Evolutionary conservation across 257 asterid species (phyloP).

Genomic region (Ilex asprella): DNA sequence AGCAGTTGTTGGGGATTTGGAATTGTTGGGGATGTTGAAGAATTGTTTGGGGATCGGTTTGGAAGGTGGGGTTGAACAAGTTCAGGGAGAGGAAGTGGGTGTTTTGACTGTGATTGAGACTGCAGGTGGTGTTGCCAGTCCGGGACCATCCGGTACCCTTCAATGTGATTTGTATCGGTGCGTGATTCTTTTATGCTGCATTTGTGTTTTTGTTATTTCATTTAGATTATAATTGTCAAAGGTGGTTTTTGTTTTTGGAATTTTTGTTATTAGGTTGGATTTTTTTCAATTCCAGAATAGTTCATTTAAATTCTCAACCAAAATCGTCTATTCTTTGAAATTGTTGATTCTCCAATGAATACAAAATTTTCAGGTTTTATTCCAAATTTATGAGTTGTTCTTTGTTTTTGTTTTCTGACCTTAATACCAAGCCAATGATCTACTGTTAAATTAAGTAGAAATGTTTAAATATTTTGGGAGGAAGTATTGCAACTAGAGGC

Average conservation of each 20-base stretch:
- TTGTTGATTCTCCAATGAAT: too few species aligned
- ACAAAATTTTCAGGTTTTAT: too few species aligned
- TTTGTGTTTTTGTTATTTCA: background rate
- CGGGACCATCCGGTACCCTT: constrained; percentile 90
- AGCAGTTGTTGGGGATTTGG: constrained; percentile 51
- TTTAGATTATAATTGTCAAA: background rate
- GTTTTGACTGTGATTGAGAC: constrained; percentile 79
- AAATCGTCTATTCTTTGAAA: too few species aligned
- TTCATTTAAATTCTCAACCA: background rate
- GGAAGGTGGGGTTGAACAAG: constrained; percentile 14
- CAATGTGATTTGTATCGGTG: constrained; percentile 90
- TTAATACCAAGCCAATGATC: too few species aligned
- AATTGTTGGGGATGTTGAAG: constrained; percentile 57
- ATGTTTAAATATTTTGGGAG: too few species aligned
- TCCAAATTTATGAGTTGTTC: too few species aligned
- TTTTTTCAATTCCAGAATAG: background rate
- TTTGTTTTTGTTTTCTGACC: too few species aligned
- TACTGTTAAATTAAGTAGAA: too few species aligned
- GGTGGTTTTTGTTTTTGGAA: background rate
- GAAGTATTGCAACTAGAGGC: too few species aligned
- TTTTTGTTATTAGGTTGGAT: too few species aligned
- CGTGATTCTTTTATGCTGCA: constrained; percentile 10
- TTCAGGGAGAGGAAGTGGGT: constrained; percentile 23
- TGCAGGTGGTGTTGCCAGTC: constrained; percentile 99
- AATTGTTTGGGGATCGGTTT: constrained; percentile 37